Percentiles rank a stretch among this genome's conserved stretches.
Evolutionary conservation across 768 basidiomycete genomes (phyloP).

Genomic region (Boletellus ananiceps): DNA sequence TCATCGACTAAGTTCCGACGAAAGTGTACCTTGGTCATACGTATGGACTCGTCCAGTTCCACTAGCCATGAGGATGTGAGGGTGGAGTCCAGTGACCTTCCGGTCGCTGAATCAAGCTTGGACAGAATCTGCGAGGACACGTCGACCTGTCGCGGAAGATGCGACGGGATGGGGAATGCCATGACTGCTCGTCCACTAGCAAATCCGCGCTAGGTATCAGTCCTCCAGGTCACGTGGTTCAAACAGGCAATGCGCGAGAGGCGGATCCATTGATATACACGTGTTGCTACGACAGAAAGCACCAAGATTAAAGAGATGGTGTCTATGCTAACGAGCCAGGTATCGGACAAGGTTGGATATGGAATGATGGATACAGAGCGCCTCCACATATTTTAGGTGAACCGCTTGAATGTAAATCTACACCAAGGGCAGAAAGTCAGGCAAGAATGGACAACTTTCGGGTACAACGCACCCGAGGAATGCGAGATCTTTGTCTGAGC

Average conservation of each 20-base stretch:
- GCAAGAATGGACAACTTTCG: neutral
- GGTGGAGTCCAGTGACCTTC: conserved; percentile 52
- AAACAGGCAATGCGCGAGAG: neutral
- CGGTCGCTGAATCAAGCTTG: conserved; percentile 60
- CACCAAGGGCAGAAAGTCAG: conserved; percentile 1
- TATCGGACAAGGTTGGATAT: conserved; percentile 15
- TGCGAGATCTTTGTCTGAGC: conserved; percentile 64
- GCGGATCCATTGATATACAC: conserved; percentile 15
- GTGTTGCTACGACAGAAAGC: conserved; percentile 14
- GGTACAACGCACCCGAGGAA: conserved; percentile 51
- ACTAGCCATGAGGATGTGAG: conserved; percentile 65
- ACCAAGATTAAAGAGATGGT: conserved; percentile 24
- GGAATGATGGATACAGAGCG: neutral
- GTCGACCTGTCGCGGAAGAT: conserved; percentile 69
- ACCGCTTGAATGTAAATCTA: conserved; percentile 86
- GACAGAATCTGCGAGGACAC: conserved; percentile 67
- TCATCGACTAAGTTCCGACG: neutral
- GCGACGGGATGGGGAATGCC: conserved; percentile 71
- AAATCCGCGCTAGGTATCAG: too few relatives aligned
- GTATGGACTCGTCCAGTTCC: conserved; percentile 70
- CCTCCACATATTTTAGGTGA: conserved; percentile 29
- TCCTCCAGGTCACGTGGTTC: conserved; percentile 17
- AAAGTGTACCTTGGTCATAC: conserved; percentile 57
- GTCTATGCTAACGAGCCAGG: conserved; percentile 28
- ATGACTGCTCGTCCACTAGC: conserved; percentile 33